These are phyloP conservation scores for Cytospora piceicola DNA, from an alignment of 2,329 filamentous ascomycete species.

Conservation along the genomic window DNA sequence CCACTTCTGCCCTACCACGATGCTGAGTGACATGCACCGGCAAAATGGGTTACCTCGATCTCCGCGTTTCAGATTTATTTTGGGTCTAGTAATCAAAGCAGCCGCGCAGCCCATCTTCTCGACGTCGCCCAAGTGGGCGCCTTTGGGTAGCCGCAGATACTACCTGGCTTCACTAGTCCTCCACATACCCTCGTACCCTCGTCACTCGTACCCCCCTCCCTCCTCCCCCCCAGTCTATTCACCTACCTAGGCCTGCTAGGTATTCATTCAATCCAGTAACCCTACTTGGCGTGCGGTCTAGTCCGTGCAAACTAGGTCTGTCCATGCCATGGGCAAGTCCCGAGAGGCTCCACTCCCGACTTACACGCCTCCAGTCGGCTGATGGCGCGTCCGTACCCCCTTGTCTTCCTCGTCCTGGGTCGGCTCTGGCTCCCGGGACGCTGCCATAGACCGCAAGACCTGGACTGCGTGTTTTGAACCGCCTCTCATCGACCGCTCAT, in stretches of 20 bases:
- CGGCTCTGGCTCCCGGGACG: slow-evolving; percentile 28
- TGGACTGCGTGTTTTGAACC: slow-evolving; percentile 27
- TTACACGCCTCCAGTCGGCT: slow-evolving; percentile 29
- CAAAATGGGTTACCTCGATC: slow-evolving; percentile 25
- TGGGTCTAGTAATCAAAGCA: slow-evolving; percentile 26
- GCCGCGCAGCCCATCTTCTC: slow-evolving; percentile 28
- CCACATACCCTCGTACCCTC: slow-evolving; percentile 18
- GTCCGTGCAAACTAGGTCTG: slow-evolving; percentile 6
- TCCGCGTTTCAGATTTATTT: slow-evolving; percentile 30
- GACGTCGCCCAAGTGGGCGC: slow-evolving; percentile 17
- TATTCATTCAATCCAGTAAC: not conserved
- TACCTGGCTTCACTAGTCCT: not conserved
- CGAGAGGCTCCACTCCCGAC: slow-evolving; percentile 25
- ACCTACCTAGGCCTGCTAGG: too few relatives aligned
- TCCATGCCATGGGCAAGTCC: slow-evolving; percentile 24
- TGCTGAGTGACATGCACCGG: slow-evolving; percentile 24
- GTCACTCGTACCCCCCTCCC: slow-evolving; percentile 1
- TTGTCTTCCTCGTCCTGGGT: slow-evolving; percentile 17
- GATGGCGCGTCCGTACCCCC: slow-evolving; percentile 29
- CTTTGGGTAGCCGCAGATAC: slow-evolving; percentile 24
- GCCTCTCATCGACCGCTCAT: slow-evolving; percentile 28
- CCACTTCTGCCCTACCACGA: slow-evolving; percentile 23
- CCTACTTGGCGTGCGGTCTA: slow-evolving; percentile 16
- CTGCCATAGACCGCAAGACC: slow-evolving; percentile 25
- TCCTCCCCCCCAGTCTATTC: slow-evolving; percentile 6